Percentiles rank a stretch among this genome's conserved stretches.
Evolutionary conservation across 768 basidiomycete species (phyloP).

Genomic region (Kwoniella dejecticola): DNA sequence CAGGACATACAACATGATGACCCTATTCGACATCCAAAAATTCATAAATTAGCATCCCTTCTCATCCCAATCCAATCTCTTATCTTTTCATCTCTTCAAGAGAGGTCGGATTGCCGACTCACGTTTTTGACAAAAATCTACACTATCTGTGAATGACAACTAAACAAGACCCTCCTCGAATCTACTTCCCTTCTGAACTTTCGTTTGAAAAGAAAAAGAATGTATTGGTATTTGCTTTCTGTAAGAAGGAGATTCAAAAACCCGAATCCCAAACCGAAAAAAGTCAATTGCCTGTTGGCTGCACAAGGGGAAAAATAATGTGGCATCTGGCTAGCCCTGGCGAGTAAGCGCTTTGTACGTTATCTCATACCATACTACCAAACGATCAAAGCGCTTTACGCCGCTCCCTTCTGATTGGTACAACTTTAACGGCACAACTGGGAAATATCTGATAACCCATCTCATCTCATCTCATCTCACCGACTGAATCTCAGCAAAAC

Average conservation of each 20-base stretch:
- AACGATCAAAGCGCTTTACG: background rate
- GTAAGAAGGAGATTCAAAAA: background rate
- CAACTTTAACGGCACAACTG: too few relatives aligned
- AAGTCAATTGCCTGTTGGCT: background rate
- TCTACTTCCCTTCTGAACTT: constrained; percentile 15
- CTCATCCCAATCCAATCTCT: background rate
- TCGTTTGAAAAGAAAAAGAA: constrained; percentile 7
- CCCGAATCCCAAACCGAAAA: background rate
- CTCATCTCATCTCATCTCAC: background rate
- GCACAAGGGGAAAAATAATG: background rate
- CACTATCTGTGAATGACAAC: constrained; percentile 5
- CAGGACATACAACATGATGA: constrained; percentile 48
- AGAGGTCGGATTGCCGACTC: background rate
- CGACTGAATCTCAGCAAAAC: background rate
- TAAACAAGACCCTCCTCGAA: constrained; percentile 12
- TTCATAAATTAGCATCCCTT: background rate
- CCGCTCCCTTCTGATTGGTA: background rate
- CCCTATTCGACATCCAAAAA: background rate
- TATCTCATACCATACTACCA: too few relatives aligned
- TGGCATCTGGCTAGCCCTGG: background rate
- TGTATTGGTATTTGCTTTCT: background rate
- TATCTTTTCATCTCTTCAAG: background rate
- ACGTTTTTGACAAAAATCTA: constrained; percentile 14
- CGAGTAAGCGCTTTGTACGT: too few relatives aligned
- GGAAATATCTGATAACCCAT: background rate